Conservation (phyloP, 768 basidiomycete species). For the Boletus reticuloceps region DNA sequence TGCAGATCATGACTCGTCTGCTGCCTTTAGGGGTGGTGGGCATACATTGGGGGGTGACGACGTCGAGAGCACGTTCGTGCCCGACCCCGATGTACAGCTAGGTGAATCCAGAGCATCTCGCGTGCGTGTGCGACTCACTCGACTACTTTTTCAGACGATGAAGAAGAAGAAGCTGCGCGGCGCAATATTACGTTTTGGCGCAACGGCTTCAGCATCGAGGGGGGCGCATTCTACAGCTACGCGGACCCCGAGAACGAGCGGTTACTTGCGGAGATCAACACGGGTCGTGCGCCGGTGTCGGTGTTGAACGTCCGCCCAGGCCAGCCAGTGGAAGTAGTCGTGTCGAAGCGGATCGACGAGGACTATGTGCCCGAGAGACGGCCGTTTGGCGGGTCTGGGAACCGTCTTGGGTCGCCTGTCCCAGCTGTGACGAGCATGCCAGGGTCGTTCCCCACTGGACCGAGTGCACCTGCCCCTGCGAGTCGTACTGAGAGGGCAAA, state of each 20-base stretch:
- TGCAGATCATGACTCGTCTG: slow-evolving; percentile 17
- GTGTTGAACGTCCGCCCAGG: slow-evolving; percentile 70
- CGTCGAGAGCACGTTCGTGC: slow-evolving; percentile 70
- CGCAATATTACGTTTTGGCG: slow-evolving; percentile 90
- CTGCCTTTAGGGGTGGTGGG: slow-evolving; percentile 66
- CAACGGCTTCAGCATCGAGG: slow-evolving; percentile 89
- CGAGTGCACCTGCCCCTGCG: slow-evolving; percentile 11
- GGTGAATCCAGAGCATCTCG: slow-evolving; percentile 11
- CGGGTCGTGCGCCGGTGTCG: slow-evolving; percentile 76
- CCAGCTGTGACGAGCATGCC: slow-evolving; percentile 52
- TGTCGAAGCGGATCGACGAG: slow-evolving; percentile 67
- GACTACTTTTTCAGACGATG: neutral
- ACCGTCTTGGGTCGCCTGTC: slow-evolving; percentile 78
- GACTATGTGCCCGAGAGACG: slow-evolving; percentile 63
- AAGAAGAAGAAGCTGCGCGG: slow-evolving; percentile 52
- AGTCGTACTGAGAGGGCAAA: slow-evolving; percentile 31
- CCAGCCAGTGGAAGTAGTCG: slow-evolving; percentile 83
- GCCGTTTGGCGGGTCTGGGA: slow-evolving; percentile 70
- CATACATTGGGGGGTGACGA: slow-evolving; percentile 90
- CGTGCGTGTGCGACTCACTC: neutral
- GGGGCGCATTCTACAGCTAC: slow-evolving; percentile 81
- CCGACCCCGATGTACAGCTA: slow-evolving; percentile 58
- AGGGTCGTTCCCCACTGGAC: slow-evolving; percentile 51
- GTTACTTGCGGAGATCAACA: slow-evolving; percentile 71
- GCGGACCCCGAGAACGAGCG: slow-evolving; percentile 72